Evolutionary conservation across 139 green algal species (phyloP).

Genomic region (Chlorella sp.): DNA sequence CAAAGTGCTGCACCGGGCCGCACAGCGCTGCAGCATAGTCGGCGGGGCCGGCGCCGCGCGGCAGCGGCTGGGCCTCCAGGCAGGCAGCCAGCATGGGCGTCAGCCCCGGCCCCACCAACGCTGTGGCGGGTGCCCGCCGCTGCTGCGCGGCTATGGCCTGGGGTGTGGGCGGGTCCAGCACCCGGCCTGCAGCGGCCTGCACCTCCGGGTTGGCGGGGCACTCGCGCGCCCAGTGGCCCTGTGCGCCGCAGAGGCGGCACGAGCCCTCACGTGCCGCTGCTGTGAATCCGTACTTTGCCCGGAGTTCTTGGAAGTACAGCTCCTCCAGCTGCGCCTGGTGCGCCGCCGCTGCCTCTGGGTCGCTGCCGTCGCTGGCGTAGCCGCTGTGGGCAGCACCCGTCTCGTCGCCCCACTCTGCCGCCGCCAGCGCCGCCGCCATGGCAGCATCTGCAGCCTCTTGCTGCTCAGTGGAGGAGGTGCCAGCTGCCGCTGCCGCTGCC

Average conservation of each 20-base stretch:
- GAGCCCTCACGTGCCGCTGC: background rate
- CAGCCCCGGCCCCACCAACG: background rate
- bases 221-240: constrained; percentile 17
- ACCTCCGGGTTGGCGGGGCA: constrained; percentile 16
- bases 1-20: constrained; percentile 23
- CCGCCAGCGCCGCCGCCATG: background rate
- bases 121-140: background rate
- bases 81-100: constrained; percentile 3
- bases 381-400: background rate
- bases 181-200: background rate
- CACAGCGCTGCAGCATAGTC: constrained; percentile 13
- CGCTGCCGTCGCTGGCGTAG: background rate
- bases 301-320: constrained; percentile 35
- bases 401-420: constrained; percentile 18
- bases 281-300: constrained; percentile 20
- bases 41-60: background rate
- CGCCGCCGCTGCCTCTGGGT: background rate
- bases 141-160: background rate
- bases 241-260: background rate
- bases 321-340: constrained; percentile 19
- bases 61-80: background rate
- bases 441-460: background rate
- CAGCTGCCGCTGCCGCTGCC: background rate
- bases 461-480: background rate
- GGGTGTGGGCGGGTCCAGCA: constrained; percentile 11